Evolutionary conservation across 495 filamentous ascomycete genomes (phyloP).

Genomic region (Talaromyces thailandensis): DNA sequence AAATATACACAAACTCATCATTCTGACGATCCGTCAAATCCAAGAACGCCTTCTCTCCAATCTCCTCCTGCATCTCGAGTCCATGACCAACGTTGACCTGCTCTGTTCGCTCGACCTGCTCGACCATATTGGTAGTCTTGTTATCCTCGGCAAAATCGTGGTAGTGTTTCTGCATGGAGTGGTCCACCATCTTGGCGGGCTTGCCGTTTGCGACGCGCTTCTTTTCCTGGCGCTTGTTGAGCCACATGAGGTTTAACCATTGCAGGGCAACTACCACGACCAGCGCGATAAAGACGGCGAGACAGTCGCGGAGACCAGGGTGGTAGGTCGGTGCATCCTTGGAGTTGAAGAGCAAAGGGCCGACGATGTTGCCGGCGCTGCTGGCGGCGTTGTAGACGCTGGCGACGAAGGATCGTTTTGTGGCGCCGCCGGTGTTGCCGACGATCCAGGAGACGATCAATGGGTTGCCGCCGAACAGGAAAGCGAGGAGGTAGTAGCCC

Average conservation of each 20-base stretch:
- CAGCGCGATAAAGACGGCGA: constrained; percentile 48
- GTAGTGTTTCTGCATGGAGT: constrained; percentile 41
- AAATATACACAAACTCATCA: constrained; percentile 61
- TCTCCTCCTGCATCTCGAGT: constrained; percentile 9
- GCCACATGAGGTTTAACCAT: constrained; percentile 37
- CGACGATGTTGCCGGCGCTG: constrained; percentile 39
- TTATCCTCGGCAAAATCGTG: constrained; percentile 15
- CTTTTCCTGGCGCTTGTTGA: constrained; percentile 45
- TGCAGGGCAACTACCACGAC: constrained; percentile 40
- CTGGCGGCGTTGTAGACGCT: constrained; percentile 35
- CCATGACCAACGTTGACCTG: constrained; percentile 5
- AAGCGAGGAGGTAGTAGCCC: constrained; percentile 54
- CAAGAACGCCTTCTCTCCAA: constrained; percentile 33
- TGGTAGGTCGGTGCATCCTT: constrained; percentile 40
- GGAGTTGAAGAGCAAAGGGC: constrained; percentile 34
- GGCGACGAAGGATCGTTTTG: constrained; percentile 47
- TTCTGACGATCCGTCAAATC: constrained; percentile 57
- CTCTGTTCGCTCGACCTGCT: constrained; percentile 3
- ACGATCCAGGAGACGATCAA: constrained; percentile 43
- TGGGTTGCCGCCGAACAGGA: constrained; percentile 46
- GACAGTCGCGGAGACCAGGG: constrained; percentile 43
- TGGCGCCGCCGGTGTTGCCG: constrained; percentile 39
- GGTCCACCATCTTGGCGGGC: constrained; percentile 43
- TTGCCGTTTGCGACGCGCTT: constrained; percentile 49
- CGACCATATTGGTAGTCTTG: constrained; percentile 11